phyloP scores from a whole-genome alignment of 2,329 filamentous ascomycete species.

The Beauveria varroae region DNA sequence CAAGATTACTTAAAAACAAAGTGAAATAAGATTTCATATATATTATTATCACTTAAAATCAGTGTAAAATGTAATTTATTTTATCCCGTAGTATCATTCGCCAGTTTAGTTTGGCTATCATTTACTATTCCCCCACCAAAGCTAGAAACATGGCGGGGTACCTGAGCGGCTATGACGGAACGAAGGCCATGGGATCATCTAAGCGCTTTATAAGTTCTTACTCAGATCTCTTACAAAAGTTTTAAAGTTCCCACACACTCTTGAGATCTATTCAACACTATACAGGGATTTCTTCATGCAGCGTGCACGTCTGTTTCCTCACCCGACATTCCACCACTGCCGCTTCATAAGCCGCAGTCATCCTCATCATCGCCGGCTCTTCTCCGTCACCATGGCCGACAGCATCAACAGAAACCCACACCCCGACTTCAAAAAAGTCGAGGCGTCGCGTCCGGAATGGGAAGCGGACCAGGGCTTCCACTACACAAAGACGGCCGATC shows the following conservation, averaged over 20 bases:
- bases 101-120: too few species aligned
- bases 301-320: background rate
- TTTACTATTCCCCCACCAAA: too few species aligned
- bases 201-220: constrained; percentile 2
- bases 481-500: constrained; percentile 56
- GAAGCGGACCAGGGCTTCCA: constrained; percentile 39
- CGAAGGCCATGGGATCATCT: background rate
- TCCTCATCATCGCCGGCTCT: background rate
- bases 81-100: too few species aligned
- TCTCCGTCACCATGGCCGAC: constrained; percentile 18
- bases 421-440: constrained; percentile 66
- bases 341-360: background rate
- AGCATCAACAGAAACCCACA: constrained; percentile 55
- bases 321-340: background rate
- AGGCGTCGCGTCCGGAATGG: constrained; percentile 58
- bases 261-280: background rate
- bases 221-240: background rate
- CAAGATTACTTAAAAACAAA: too few species aligned
- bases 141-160: too few species aligned
- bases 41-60: too few species aligned
- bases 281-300: background rate
- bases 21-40: too few species aligned
- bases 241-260: background rate
- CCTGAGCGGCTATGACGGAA: background rate
- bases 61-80: too few species aligned